Base-by-base conservation (phyloP, 83 land plant species). In the Thuja plicata region DNA sequence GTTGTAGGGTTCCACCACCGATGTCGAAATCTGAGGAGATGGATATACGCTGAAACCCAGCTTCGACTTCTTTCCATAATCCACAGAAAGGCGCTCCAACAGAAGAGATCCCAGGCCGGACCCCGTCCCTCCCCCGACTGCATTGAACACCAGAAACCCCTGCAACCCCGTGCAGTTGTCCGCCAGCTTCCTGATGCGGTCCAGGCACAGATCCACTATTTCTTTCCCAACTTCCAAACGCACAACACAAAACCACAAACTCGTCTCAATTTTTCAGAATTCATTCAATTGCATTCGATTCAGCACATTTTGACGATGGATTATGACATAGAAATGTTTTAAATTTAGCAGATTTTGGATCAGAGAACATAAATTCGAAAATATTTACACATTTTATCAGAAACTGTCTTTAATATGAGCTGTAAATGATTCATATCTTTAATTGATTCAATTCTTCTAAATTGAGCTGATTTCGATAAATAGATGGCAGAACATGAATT, bases 81-180 rank as follows among this genome's bases (percentile, higher is more conserved):
- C 92, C 78, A 92, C 94, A 35, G 92, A 92, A 45, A 92, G 88
- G 66, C 94, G 92, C 91, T 92, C 94, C 86, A 92, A 87, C 15
- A 92, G 91, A 34, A 92, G 91, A 57, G 91, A 91, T 2, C 94
- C 94, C 21, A 92, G 87, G 54, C 92, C 92, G 43, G 93, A 92
- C 0, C 92, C 93, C 4, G 92, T 92, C 0, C 93, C 93, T 54
- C 93, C 93, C 40, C 93, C 92, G 3, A 90, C 93, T 9, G 93
- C 90, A 88, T 92, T 91, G 89, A 92, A 92, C 8, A 92, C 92
- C 24, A 93, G 94, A 88, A 93, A 93, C 17, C 94, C 92, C 89
- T 93, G 94, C 84, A 93, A 89, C 24, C 94, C 91, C 13, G 94
- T 93, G 88, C 94, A 93, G 89, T 90, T 91, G 84, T 93, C 92